Base-by-base conservation (phyloP, 768 basidiomycete genomes). In the Holtermanniella nyarrowii region DNA sequence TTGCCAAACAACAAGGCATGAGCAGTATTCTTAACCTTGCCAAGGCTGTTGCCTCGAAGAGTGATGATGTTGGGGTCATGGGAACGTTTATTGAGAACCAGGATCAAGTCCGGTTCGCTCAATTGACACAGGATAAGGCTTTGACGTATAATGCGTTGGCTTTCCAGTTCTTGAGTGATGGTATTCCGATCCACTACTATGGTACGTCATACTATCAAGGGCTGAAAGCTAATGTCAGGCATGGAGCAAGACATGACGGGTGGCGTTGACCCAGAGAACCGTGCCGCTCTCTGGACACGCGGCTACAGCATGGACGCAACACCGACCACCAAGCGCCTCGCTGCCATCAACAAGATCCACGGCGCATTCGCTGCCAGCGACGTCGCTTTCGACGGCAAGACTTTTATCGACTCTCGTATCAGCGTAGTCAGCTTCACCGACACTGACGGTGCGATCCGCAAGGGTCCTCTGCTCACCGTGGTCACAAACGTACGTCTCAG, bases 121-220 rank as follows among this genome's bases (percentile, higher is more conserved):
- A 57, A 18, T 53, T 59, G 25, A 59, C 54, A 0, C 26, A 41
- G 4, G 65, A 64, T 47, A 53, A 51, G 25, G 45, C 55, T 0
- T 39, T 50, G 14, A 50, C 56, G 16, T 56, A 60, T 49, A 66
- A 63, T 46, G 60, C 58, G 12, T 56, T 66, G 22, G 59, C 56
- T 46, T 45, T 48, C 4, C 52, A 40, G 26, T 63, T 63, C 55
- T 22, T 66, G 31, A 57, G 53, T 26, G 58, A 51, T 37, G 61
- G 61, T 50, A 61, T 66, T 10, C 65, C 65, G 7, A 59, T 49
- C 18, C 52, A 62, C 27, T 66, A 66, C 52, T 64, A 66, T 45
- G 65, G 65, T n/a, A 46, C 59, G 22, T 62, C 62, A 24, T 60
- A 61, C 39, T 60, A 61, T n/a, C 21, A 58, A 63, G 42, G 41